A percentile compares a stretch with the other conserved stretches of the same genome.
Conservation (phyloP, 1,284 basidiomycete genomes). For the Apiotrichum siamense region DNA sequence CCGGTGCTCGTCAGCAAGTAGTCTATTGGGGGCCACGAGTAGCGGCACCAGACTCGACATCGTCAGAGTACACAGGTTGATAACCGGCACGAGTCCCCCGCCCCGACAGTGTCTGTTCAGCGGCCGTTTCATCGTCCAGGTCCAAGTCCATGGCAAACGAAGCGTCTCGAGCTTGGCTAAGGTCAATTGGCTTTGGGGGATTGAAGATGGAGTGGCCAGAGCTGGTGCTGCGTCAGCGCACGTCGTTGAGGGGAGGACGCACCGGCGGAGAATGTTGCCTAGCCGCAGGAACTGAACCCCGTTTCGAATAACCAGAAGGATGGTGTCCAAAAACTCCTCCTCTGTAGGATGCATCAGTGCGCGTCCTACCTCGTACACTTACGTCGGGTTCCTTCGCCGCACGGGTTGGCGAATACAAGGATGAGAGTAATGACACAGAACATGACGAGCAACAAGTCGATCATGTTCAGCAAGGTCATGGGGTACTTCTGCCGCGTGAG, state of each 20-base stretch:
- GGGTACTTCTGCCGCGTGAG: constrained; percentile 73
- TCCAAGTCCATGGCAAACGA: constrained; percentile 56
- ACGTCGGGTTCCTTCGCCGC: constrained; percentile 40
- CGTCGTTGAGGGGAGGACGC: constrained; percentile 35
- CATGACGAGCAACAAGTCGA: constrained; percentile 74
- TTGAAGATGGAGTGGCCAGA: constrained; percentile 92
- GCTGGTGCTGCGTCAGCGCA: constrained; percentile 48
- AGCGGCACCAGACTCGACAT: neutral
- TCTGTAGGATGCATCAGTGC: constrained; percentile 58
- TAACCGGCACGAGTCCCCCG: constrained; percentile 12
- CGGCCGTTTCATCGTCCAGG: constrained; percentile 56
- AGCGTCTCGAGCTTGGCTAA: constrained; percentile 51
- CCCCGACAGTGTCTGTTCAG: constrained; percentile 29
- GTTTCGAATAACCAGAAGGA: constrained; percentile 82
- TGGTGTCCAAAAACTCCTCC: constrained; percentile 84
- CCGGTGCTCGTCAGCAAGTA: no score
- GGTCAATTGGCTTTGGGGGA: constrained; percentile 84
- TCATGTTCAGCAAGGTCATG: constrained; percentile 80
- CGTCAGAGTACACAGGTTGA: constrained; percentile 31
- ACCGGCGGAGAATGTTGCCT: constrained; percentile 85
- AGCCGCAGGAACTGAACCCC: constrained; percentile 83
- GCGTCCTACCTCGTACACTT: constrained; percentile 4
- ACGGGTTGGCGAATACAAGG: constrained; percentile 63
- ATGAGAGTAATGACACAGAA: constrained; percentile 83
- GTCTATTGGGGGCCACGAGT: no score